Evolutionary conservation across 2,329 filamentous ascomycete genomes (phyloP), one percentile per base, ranked within the genome.

Genomic region (Endothia cerciana): DNA sequence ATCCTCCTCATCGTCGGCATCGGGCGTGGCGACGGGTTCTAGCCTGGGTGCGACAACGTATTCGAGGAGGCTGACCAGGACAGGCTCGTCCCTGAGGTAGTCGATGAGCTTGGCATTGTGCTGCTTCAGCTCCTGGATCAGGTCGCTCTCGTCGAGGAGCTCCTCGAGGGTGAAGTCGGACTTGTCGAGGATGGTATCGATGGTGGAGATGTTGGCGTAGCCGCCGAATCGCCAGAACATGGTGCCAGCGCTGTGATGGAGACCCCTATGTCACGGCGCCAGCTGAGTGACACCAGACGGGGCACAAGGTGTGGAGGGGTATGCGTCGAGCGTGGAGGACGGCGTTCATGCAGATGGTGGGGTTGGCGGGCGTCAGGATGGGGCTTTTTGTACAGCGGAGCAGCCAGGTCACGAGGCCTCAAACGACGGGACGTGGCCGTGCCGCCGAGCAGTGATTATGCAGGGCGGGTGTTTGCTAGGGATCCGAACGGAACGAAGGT

Each of bases 191-290:
- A 99, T 92, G 72, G 90, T 93, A 80, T 98, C 95, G 80, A 99
- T 93, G 76, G 94, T 91, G 74, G 94, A 97, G 81, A 97, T 91
- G 85, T 93, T 97, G 85, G 94, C 92, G 86, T 98, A 98, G 76
- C 93, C 93, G 86, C 95, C 94, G 86, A 98, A 99, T 82, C 94
- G 91, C 95, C 95, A 99, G 82, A 99, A 99, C 95, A 99, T 99
- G 83, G 80, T 94, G 89, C 76, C 77, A 60, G 66, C 74, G 73
- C 45, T 63, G 56, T 66, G 59, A 28, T 28, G 28, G 56, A 45
- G 43, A 60, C 22, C 58, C 68, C 66, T 73, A 74, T 63, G 71
- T 74, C 68, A 75, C 71, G 64, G 75, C 73, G 67, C 71, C 71
- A 68, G 66, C 58, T 45, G 47, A 57, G 47, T 62, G 60, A 63